Evolutionary conservation across 2,329 filamentous ascomycete species (phyloP).

Genomic region (Phialophora macrospora): DNA sequence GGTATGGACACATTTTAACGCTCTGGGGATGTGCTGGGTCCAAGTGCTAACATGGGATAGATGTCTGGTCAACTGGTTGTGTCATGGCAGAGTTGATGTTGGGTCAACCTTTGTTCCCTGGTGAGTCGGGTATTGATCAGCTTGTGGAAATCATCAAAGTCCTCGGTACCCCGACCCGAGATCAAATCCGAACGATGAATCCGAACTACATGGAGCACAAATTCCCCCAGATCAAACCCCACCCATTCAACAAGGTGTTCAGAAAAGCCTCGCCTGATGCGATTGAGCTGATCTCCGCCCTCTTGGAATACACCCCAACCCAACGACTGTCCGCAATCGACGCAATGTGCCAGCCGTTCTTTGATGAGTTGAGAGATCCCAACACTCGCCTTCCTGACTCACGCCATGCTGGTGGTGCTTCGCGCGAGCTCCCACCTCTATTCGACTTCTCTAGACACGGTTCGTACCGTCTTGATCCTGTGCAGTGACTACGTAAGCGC

Average conservation of each 20-base stretch:
- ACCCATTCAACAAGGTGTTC: slow-evolving; percentile 99
- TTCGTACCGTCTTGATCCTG: slow-evolving; percentile 55
- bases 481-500: slow-evolving; percentile 10
- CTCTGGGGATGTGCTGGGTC: slow-evolving; percentile 16
- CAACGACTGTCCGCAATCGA: slow-evolving; percentile 92
- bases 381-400: slow-evolving; percentile 90
- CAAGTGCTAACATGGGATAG: slow-evolving; percentile 54
- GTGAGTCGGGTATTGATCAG: slow-evolving; percentile 98
- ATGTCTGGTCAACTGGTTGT: slow-evolving; percentile 98
- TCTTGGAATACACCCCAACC: slow-evolving; percentile 96
- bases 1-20: slow-evolving; percentile 64
- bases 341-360: slow-evolving; percentile 98
- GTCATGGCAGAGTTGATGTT: slow-evolving; percentile 99
- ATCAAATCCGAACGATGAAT: slow-evolving; percentile 99
- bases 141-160: slow-evolving; percentile 99
- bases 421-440: slow-evolving; percentile 81
- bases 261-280: slow-evolving; percentile 91
- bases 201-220: slow-evolving; percentile 99
- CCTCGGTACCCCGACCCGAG: slow-evolving; percentile 89
- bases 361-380: slow-evolving; percentile 94
- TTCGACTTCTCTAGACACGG: slow-evolving; percentile 96
- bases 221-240: slow-evolving; percentile 99
- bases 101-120: slow-evolving; percentile 94
- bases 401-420: slow-evolving; percentile 78
- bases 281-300: slow-evolving; percentile 89